phyloP scores from a whole-genome alignment of 1,284 basidiomycete species.

The Ustilago esculenta region DNA sequence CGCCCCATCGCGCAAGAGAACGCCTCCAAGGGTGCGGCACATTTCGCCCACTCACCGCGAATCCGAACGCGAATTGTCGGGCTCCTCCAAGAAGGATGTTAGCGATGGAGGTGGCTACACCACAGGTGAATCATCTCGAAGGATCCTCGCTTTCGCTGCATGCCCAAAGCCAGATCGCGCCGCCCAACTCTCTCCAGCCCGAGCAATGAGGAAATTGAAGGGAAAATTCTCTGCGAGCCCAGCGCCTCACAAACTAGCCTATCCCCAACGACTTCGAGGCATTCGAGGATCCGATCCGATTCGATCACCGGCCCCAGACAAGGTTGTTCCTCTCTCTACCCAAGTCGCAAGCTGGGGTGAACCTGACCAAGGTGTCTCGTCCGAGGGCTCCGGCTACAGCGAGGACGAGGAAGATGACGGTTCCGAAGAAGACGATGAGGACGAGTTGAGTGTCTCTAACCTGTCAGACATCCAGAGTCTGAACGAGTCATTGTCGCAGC shows the following conservation, averaged over 20 bases:
- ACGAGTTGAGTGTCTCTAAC: constrained; percentile 3
- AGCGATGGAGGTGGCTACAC: constrained; percentile 7
- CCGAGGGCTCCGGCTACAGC: constrained; percentile 42
- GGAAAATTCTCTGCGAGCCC: constrained; percentile 41
- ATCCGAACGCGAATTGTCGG: background rate
- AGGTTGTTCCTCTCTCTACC: background rate
- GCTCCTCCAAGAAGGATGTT: background rate
- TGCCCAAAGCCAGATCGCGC: constrained; percentile 38
- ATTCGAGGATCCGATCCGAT: constrained; percentile 38
- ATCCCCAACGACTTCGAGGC: constrained; percentile 30
- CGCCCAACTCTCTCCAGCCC: constrained; percentile 17
- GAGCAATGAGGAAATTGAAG: constrained; percentile 6
- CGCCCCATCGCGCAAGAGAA: constrained; percentile 16
- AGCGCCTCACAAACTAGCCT: constrained; percentile 37
- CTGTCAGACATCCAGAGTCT: constrained; percentile 17
- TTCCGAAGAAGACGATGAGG: constrained; percentile 7
- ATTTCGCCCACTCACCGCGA: background rate
- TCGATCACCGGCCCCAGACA: constrained; percentile 37
- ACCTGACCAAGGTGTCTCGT: constrained; percentile 6
- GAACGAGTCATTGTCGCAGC: constrained; percentile 1
- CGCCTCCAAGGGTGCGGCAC: background rate
- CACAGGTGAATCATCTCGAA: constrained; percentile 3
- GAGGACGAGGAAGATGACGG: constrained; percentile 46
- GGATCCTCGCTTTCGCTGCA: constrained; percentile 28
- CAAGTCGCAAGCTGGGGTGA: constrained; percentile 6